phyloP scores from a whole-genome alignment of 305 asterid species.

The Fraxinus velutina region DNA sequence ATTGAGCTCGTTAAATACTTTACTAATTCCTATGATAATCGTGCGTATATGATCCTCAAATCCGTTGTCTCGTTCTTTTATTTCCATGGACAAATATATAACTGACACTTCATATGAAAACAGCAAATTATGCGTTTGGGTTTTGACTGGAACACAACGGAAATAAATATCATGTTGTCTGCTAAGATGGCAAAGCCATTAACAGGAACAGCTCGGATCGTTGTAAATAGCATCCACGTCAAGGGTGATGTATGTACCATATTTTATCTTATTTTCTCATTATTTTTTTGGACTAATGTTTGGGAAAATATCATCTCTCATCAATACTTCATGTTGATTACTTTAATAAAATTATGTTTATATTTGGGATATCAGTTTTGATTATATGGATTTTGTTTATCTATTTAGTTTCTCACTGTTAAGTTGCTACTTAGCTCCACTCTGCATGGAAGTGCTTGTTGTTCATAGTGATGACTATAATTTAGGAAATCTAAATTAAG shows the following conservation, averaged over 20 bases:
- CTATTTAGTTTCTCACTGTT: not conserved
- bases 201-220: slow-evolving; percentile 92
- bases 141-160: slow-evolving; percentile 91
- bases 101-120: slow-evolving; percentile 29
- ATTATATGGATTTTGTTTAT: not conserved
- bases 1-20: not conserved
- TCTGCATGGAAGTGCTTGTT: not conserved
- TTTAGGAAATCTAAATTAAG: not conserved
- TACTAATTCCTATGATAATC: not conserved
- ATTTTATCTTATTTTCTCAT: slow-evolving; percentile 14
- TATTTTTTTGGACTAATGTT: not conserved
- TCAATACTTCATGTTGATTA: not conserved
- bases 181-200: slow-evolving; percentile 88
- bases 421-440: not conserved
- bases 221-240: slow-evolving; percentile 83
- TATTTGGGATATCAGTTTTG: not conserved
- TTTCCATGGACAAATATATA: not conserved
- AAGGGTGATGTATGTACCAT: slow-evolving; percentile 84
- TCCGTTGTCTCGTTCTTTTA: not conserved
- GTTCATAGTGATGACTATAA: not conserved
- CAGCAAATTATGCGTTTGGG: slow-evolving; percentile 75
- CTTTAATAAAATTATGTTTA: not conserved
- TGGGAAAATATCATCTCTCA: not conserved
- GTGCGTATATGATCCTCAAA: not conserved
- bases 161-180: slow-evolving; percentile 68